Evolutionary conservation across 2,329 filamentous ascomycete species (phyloP).

Genomic region (Calonectria naviculata): DNA sequence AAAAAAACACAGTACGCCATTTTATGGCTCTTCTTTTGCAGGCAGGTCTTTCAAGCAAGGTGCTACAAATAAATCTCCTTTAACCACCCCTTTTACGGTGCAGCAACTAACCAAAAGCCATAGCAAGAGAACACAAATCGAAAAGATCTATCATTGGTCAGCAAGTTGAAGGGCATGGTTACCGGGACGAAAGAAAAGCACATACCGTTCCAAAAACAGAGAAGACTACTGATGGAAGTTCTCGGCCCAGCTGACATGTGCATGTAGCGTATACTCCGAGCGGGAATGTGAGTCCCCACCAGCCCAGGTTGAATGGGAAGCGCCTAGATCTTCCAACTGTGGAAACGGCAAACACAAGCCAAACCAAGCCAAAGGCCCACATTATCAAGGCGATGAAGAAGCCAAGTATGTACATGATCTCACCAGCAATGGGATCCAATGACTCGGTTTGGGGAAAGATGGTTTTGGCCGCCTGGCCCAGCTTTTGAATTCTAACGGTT

Average conservation of each 20-base stretch:
- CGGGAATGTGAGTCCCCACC: constrained; percentile 5
- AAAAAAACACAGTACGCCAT: background rate
- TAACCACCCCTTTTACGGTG: constrained; percentile 19
- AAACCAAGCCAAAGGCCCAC: constrained; percentile 7
- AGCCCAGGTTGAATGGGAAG: constrained; percentile 2
- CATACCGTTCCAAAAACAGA: background rate
- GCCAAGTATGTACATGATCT: background rate
- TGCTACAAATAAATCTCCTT: constrained; percentile 20
- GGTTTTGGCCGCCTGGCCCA: background rate
- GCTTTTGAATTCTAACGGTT: background rate
- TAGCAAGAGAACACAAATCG: constrained; percentile 26
- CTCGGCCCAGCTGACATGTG: background rate
- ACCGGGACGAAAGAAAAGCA: too few species aligned
- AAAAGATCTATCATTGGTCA: constrained; percentile 22
- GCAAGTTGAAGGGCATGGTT: background rate
- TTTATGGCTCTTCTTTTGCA: background rate
- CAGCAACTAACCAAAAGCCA: constrained; percentile 30
- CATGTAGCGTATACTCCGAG: constrained; percentile 4
- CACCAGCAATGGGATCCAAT: background rate
- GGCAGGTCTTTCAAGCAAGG: background rate
- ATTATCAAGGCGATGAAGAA: constrained; percentile 2
- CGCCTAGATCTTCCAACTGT: background rate
- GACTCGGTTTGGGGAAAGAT: background rate
- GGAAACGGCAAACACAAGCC: constrained; percentile 2
- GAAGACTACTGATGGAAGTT: background rate